A percentile compares a stretch with the other conserved stretches of the same genome.
These are phyloP conservation scores for Eutypella sp. DNA, from an alignment of 2,329 filamentous ascomycete genomes.

Conservation along the genomic window DNA sequence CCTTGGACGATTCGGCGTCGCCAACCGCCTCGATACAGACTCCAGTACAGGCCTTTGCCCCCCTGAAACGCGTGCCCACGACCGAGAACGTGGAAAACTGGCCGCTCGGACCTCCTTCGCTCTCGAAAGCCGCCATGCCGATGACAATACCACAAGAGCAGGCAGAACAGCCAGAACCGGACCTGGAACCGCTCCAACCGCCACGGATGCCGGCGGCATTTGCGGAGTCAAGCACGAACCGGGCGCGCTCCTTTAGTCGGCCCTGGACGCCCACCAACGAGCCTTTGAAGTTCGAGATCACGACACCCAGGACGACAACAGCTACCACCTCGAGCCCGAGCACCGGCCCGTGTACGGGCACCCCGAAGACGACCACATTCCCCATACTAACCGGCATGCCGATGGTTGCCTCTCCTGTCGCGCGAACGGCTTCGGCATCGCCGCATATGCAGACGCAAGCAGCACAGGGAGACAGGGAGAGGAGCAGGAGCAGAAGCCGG, in stretches of 20 bases:
- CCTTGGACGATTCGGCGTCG: background rate
- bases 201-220: slow-evolving; percentile 11
- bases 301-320: slow-evolving; percentile 12
- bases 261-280: slow-evolving; percentile 12
- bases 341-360: background rate
- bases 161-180: slow-evolving; percentile 5
- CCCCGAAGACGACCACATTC: too few relatives aligned
- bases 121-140: too few relatives aligned
- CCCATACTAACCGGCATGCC: too few relatives aligned
- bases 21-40: background rate
- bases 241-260: slow-evolving; percentile 17
- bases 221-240: slow-evolving; percentile 18
- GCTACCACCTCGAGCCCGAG: background rate
- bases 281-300: slow-evolving; percentile 8
- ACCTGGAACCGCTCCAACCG: slow-evolving; percentile 6
- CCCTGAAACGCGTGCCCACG: slow-evolving; percentile 9
- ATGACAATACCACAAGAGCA: background rate
- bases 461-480: slow-evolving; percentile 4
- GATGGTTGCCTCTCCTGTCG: too few relatives aligned
- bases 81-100: slow-evolving; percentile 12
- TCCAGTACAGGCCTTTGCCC: background rate
- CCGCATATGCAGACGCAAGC: too few relatives aligned
- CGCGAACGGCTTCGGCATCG: too few relatives aligned
- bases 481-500: background rate
- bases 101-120: too few relatives aligned